Percentiles rank a stretch among this genome's conserved stretches.
These are phyloP conservation scores for Aspergillus funiculosus DNA, from an alignment of 495 filamentous ascomycete genomes.

Conservation along the genomic window DNA sequence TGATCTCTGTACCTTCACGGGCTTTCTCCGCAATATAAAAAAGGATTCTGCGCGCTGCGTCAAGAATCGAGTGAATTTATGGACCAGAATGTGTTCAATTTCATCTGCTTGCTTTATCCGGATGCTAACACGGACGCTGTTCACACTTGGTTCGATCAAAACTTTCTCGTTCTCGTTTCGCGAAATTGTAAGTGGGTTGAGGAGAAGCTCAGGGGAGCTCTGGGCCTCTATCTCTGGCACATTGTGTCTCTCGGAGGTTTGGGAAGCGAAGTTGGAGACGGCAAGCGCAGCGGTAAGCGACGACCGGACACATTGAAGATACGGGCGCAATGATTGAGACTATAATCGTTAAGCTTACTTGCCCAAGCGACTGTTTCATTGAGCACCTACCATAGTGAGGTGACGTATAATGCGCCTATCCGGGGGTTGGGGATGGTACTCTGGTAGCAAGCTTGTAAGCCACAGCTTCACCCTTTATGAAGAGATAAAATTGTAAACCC, in stretches of 20 bases:
- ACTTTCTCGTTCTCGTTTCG: slow-evolving; percentile 95
- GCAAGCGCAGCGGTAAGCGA: slow-evolving; percentile 91
- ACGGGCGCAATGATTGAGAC: slow-evolving; percentile 98
- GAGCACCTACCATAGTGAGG: slow-evolving; percentile 19
- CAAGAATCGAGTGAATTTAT: slow-evolving; percentile 95
- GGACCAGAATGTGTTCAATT: slow-evolving; percentile 94
- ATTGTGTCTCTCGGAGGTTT: slow-evolving; percentile 93
- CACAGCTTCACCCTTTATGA: slow-evolving; percentile 1
- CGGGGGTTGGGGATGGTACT: slow-evolving; percentile 3
- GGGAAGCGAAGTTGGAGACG: slow-evolving; percentile 95
- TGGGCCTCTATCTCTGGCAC: slow-evolving; percentile 94
- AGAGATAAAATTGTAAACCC: not conserved
- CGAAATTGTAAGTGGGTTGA: slow-evolving; percentile 81
- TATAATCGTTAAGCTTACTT: slow-evolving; percentile 28
- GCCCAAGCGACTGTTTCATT: not conserved
- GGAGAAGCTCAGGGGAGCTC: slow-evolving; percentile 87
- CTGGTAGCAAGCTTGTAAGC: not conserved
- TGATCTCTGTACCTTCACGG: slow-evolving; percentile 76
- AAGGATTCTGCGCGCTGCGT: slow-evolving; percentile 96
- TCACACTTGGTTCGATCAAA: slow-evolving; percentile 85
- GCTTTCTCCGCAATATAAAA: slow-evolving; percentile 91
- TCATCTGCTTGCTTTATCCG: slow-evolving; percentile 99
- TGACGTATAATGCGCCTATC: slow-evolving; percentile 16
- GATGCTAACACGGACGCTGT: slow-evolving; percentile 91
- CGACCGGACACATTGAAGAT: slow-evolving; percentile 92